A percentile compares a stretch with the other conserved stretches of the same genome.
phyloP scores from a whole-genome alignment of 1,284 basidiomycete genomes.

The Thelephora terrestris region DNA sequence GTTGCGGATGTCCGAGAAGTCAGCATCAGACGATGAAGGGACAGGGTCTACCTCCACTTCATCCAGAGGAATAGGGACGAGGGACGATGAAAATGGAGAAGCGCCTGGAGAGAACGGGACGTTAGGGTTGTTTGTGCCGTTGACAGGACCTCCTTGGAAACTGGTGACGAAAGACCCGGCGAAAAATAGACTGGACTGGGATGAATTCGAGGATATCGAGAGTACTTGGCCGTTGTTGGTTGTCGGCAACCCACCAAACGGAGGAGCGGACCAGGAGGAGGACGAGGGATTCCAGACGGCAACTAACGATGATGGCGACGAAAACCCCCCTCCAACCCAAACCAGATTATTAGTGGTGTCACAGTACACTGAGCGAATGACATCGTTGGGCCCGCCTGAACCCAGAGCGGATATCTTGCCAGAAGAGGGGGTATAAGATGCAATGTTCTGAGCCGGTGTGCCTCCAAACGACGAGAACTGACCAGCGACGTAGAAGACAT shows the following conservation, averaged over 20 bases:
- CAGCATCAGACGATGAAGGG: conserved; percentile 54
- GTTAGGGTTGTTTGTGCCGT: conserved; percentile 63
- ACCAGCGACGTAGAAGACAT: conserved; percentile 67
- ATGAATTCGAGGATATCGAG: conserved; percentile 69
- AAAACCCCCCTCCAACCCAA: conserved; percentile 83
- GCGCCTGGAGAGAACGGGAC: conserved; percentile 70
- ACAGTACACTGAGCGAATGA: conserved; percentile 74
- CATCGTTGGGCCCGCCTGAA: conserved; percentile 56
- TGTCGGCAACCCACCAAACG: conserved; percentile 79
- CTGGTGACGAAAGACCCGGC: conserved; percentile 78
- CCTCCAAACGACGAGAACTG: conserved; percentile 60
- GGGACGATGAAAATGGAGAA: conserved; percentile 81
- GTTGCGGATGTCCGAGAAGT: conserved; percentile 62
- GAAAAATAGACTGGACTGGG: conserved; percentile 73
- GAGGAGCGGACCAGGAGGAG: conserved; percentile 62
- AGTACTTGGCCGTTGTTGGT: conserved; percentile 49
- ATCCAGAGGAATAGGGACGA: conserved; percentile 77
- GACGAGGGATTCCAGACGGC: conserved; percentile 69
- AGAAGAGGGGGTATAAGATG: conserved; percentile 56
- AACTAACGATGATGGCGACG: conserved; percentile 60
- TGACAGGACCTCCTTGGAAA: conserved; percentile 54
- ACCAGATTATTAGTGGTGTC: conserved; percentile 62
- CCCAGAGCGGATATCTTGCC: conserved; percentile 52
- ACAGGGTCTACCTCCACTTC: conserved; percentile 58
- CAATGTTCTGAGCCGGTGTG: conserved; percentile 55